Percentiles rank a stretch among this genome's conserved stretches.
phyloP scores from a whole-genome alignment of 2,329 filamentous ascomycete species.

The Dothistroma septosporum region DNA sequence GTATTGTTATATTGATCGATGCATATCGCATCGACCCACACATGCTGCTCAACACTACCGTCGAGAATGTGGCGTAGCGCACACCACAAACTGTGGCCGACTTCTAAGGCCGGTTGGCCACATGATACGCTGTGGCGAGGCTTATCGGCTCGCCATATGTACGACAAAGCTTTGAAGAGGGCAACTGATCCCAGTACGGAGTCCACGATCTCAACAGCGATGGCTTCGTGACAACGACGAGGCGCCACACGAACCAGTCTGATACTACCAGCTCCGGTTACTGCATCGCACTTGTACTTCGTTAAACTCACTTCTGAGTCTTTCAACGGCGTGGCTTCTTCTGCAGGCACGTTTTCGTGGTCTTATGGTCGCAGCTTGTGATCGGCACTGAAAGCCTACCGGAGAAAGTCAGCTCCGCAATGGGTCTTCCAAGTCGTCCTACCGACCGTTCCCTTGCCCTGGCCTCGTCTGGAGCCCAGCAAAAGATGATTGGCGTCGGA shows the following conservation, averaged over 20 bases:
- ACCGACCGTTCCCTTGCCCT: not conserved
- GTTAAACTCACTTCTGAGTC: not conserved
- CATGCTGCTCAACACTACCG: not conserved
- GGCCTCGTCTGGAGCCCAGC: not conserved
- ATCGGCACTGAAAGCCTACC: not conserved
- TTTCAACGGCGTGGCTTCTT: not conserved
- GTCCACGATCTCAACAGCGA: not conserved
- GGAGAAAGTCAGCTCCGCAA: not conserved
- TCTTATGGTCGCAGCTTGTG: not conserved
- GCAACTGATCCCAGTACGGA: not conserved
- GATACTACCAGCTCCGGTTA: not conserved
- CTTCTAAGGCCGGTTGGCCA: not conserved
- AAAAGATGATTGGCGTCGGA: not conserved
- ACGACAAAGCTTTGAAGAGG: not conserved
- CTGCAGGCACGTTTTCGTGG: not conserved
- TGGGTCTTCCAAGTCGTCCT: too few relatives aligned
- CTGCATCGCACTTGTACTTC: not conserved
- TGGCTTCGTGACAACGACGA: not conserved
- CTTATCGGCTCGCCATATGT: not conserved
- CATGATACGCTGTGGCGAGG: not conserved
- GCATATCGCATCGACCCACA: slow-evolving; percentile 40
- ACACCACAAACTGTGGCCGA: not conserved
- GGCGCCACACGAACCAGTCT: not conserved
- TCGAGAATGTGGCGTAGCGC: not conserved
- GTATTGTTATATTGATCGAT: slow-evolving; percentile 31